Evolutionary conservation across 768 basidiomycete genomes (phyloP), one percentile per base, ranked within the genome.

Genomic region (Tylopilus balloui): DNA sequence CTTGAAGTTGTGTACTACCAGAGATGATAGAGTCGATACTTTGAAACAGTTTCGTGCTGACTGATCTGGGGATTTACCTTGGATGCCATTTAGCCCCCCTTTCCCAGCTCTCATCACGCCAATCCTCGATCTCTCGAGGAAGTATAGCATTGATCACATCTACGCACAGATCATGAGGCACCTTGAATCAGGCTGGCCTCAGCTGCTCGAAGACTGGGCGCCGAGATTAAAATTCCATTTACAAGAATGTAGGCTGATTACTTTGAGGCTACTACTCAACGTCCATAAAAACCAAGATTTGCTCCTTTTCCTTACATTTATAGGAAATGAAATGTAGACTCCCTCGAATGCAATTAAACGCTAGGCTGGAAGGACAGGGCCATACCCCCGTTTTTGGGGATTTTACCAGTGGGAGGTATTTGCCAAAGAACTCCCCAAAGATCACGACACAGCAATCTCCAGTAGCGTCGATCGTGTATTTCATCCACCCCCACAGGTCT

Each of bases 1-100:
- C 53, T 56, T 32, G 25, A 47, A 32, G 21, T 56, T 21, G 5
- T 55, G 3, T 55, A 56, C 29, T 56, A 32, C 32, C 53, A 56
- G 20, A 51, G 48, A 53, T 56, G 23, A 37, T 29, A 2, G 31
- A 4, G 7, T 15, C 14, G 9, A 15, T 31, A 14, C 14, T 6
- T 31, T 6, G 15, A 3, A 14, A 6, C 6, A 15, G 31, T 15
- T 15, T 31, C 31, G 31, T 31, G 14, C 31, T 31, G 14, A 31
- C 14, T 15, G 4, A 10, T 27, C 5, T 9, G 27, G 50, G 3
- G 25, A 38, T 7, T 19, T 49, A 14, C 55, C 55, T 2, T 56
- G 29, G 44, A 40, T 17, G 1, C 46, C 56, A 34, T 42, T 34
- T 13, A 47, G 29, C 13, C 44, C 55, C 23, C 17, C 35, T 25